Base-by-base conservation (phyloP, 805 yeast genomes). In the Kodamaea hsintzibuensis region DNA sequence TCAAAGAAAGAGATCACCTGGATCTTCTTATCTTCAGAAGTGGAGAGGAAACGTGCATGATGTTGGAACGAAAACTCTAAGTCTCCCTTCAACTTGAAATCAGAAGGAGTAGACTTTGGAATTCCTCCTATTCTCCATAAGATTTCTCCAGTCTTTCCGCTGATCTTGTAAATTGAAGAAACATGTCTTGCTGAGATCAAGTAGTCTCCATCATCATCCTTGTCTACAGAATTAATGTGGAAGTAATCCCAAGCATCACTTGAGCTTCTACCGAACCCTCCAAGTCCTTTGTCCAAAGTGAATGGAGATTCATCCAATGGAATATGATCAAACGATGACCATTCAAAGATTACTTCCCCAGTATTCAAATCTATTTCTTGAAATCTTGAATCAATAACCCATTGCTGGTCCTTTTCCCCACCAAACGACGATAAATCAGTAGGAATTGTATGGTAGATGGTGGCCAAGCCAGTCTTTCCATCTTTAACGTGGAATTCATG, bases 181-280 rank as follows among this genome's bases (percentile, higher is more conserved):
- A 66, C 61, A 56, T 72, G 67, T 57, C 77, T 64, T 4, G 74
- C 72, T 7, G 73, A 69, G n/a, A 72, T 38, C 17, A 71, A 45
- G 56, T 72, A 72, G 53, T 70, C 68, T 10, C 75, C 72, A 43
- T 65, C 51, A 14, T 56, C 64, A 55, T 71, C 72, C 53, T 72
- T 73, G 52, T 71, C 76, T 37, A 71, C 72, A 1, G 76, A 71
- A 51, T 73, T 73, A 53, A 72, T 68, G 55, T 73, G 76, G 64
- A 71, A 71, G 51, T 68, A 72, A 56, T 72, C 76, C 74, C 75
- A 73, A 8, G 77, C 76, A 55, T 62, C 67, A 51, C 66, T 59
- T 7, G 71, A 66, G 40, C 65, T 65, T 49, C 51, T 62, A 1
- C 74, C 76, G n/a, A 62, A 55, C 14, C 75, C 76, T 9, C 72